Conservation (phyloP, 2,329 filamentous ascomycete genomes). For the Trichoderma sp. region DNA sequence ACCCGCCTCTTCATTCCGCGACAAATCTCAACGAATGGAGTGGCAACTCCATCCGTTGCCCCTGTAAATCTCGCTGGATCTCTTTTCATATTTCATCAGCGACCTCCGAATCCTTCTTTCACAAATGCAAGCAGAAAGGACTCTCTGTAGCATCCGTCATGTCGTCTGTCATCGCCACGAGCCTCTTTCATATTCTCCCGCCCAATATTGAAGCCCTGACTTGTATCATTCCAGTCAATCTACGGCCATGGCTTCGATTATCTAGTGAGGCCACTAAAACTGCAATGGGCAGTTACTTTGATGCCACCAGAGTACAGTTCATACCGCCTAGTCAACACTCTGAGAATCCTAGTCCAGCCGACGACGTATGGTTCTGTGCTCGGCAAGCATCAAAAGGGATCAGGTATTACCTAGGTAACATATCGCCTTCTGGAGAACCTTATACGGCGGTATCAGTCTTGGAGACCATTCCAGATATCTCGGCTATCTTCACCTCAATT, state of each 20-base stretch:
- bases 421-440: neutral
- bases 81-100: neutral
- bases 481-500: constrained; percentile 38
- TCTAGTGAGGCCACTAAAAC: neutral
- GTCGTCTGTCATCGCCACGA: neutral
- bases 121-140: neutral
- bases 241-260: neutral
- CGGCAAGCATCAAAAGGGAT: neutral
- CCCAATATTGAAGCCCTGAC: neutral
- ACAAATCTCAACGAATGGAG: neutral
- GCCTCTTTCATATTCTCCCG: neutral
- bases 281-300: neutral
- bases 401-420: neutral
- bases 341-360: too few relatives aligned
- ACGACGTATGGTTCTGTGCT: neutral
- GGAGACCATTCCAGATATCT: constrained; percentile 42
- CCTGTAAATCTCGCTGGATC: neutral
- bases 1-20: neutral
- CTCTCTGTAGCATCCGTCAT: neutral
- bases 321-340: neutral
- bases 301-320: neutral
- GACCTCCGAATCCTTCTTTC: neutral
- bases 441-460: neutral
- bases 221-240: neutral
- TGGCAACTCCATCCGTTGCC: neutral